phyloP scores from a whole-genome alignment of 208 protist genomes.

The Leishmania lainsoni region DNA sequence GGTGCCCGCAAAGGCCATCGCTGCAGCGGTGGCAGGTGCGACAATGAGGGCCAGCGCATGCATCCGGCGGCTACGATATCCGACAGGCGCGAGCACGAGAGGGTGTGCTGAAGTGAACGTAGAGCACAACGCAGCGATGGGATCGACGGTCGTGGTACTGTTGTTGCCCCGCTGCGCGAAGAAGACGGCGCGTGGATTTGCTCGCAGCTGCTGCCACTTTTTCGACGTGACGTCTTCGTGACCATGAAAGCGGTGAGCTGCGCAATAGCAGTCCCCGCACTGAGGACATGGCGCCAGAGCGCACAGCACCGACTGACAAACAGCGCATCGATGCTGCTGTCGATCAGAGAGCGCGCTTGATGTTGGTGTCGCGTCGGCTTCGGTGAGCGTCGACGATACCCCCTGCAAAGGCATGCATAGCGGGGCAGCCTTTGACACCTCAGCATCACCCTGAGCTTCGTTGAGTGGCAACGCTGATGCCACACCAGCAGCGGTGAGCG shows the following conservation, averaged over 20 bases:
- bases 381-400: not conserved
- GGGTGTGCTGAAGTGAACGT: constrained; percentile 31
- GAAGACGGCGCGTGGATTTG: not conserved
- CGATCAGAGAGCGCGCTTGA: no score
- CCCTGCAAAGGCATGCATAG: constrained; percentile 15
- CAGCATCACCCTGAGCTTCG: not conserved
- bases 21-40: not conserved
- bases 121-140: constrained; percentile 18
- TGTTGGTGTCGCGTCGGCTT: not conserved
- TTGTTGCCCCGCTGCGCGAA: not conserved
- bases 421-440: constrained; percentile 5
- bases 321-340: constrained; percentile 21
- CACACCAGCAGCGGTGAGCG: not conserved
- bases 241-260: constrained; percentile 66
- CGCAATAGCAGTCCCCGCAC: constrained; percentile 51
- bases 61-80: constrained; percentile 51
- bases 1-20: not conserved
- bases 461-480: not conserved
- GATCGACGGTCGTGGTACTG: not conserved
- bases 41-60: constrained; percentile 30
- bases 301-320: constrained; percentile 38
- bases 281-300: constrained; percentile 49
- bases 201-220: not conserved
- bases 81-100: constrained; percentile 43
- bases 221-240: constrained; percentile 32